These are phyloP conservation scores for Cyberlindnera maclurae DNA, from an alignment of 805 yeast genomes.

Conservation along the genomic window DNA sequence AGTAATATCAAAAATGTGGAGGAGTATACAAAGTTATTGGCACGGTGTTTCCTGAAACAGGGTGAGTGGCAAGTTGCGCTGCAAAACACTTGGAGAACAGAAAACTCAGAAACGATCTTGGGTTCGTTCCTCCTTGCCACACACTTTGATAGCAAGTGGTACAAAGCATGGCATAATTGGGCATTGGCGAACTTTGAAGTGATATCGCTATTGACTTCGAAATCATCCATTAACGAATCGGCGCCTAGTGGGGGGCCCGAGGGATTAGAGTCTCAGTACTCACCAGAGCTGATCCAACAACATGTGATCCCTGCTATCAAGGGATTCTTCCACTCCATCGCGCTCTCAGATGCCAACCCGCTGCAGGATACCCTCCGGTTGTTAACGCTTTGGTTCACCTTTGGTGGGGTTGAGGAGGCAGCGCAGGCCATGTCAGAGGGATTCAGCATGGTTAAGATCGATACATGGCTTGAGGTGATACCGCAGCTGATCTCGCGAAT, in stretches of 20 bases:
- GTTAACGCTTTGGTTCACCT: slow-evolving; percentile 90
- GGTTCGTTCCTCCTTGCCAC: slow-evolving; percentile 93
- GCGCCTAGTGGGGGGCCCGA: slow-evolving; percentile 17
- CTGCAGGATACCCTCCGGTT: slow-evolving; percentile 88
- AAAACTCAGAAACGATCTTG: slow-evolving; percentile 72
- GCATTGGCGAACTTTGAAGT: slow-evolving; percentile 97
- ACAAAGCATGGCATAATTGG: slow-evolving; percentile 99
- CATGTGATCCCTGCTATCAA: slow-evolving; percentile 94
- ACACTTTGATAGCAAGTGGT: slow-evolving; percentile 89
- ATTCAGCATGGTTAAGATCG: slow-evolving; percentile 78
- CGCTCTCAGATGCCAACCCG: slow-evolving; percentile 79
- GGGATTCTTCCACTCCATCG: slow-evolving; percentile 93
- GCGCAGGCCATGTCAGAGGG: slow-evolving; percentile 89
- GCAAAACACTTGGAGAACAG: slow-evolving; percentile 72
- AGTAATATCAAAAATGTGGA: slow-evolving; percentile 58
- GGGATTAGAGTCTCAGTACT: slow-evolving; percentile 22
- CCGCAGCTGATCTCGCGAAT: slow-evolving; percentile 95
- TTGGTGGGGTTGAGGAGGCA: slow-evolving; percentile 90
- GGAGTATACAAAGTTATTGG: slow-evolving; percentile 76
- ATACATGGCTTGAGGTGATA: slow-evolving; percentile 90
- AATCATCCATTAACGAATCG: slow-evolving; percentile 26
- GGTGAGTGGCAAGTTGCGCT: slow-evolving; percentile 96
- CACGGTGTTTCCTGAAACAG: slow-evolving; percentile 92
- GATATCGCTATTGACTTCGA: slow-evolving; percentile 50
- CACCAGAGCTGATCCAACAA: slow-evolving; percentile 59